Conservation (phyloP, 2,329 filamentous ascomycete species). For the Diaporthe amygdali region DNA sequence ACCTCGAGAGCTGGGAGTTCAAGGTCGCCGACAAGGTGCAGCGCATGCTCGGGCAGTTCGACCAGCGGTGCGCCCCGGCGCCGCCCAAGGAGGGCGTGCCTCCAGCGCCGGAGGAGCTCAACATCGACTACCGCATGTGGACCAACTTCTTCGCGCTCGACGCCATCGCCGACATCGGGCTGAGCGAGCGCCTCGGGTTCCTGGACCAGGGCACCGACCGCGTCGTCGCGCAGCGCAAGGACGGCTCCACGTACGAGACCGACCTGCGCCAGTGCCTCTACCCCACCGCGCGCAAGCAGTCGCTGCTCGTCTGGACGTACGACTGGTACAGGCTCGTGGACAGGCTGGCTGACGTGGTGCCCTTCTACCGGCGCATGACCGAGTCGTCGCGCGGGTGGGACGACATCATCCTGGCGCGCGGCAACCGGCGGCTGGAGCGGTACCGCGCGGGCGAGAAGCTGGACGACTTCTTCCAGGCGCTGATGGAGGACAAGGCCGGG, state of each 20-base stretch:
- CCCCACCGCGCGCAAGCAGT: conserved; percentile 54
- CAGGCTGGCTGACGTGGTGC: conserved; percentile 52
- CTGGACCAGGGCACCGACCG: conserved; percentile 54
- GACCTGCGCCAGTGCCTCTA: conserved; percentile 57
- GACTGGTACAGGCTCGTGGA: conserved; percentile 54
- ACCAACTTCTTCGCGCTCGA: conserved; percentile 62
- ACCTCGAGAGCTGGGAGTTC: conserved; percentile 59
- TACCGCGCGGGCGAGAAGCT: conserved; percentile 59
- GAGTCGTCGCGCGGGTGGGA: conserved; percentile 48
- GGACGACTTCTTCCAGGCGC: conserved; percentile 61
- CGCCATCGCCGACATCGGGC: conserved; percentile 61
- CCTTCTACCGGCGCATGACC: conserved; percentile 45
- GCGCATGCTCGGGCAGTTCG: conserved; percentile 48
- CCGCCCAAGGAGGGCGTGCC: conserved; percentile 24
- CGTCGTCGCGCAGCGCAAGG: conserved; percentile 45
- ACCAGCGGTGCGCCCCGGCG: conserved; percentile 45
- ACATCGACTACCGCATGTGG: conserved; percentile 54
- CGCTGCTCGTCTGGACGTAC: conserved; percentile 55
- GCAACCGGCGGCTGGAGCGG: conserved; percentile 47
- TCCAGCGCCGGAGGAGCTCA: background rate
- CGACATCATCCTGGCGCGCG: conserved; percentile 52
- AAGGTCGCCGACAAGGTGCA: conserved; percentile 58
- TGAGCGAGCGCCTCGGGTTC: conserved; percentile 55
- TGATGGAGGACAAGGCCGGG: conserved; percentile 55
- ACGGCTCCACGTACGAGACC: conserved; percentile 51